Evolutionary conservation across 371 early-diverging fungal genomes (phyloP).

Genomic region (Cladochytrium tenue): DNA sequence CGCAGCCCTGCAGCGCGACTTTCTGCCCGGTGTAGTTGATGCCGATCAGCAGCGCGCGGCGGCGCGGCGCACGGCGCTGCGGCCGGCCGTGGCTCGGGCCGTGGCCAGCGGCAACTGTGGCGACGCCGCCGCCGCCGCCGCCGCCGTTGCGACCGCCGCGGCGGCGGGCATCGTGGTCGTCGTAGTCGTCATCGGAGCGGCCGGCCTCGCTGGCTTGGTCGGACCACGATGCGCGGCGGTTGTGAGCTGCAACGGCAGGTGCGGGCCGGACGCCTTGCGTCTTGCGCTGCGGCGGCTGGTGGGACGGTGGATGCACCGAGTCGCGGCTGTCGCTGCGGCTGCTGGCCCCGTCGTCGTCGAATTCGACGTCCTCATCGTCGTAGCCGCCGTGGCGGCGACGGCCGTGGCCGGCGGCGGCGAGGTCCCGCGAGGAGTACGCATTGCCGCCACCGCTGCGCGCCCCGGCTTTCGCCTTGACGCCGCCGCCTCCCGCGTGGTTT

Average conservation of each 20-base stretch:
- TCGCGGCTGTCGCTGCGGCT: too few relatives aligned
- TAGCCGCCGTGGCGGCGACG: too few relatives aligned
- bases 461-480: neutral
- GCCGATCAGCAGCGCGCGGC: slow-evolving; percentile 56
- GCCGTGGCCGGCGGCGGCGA: too few relatives aligned
- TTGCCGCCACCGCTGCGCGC: neutral
- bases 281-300: neutral
- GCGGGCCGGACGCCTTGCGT: neutral
- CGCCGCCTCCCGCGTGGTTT: neutral
- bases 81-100: neutral
- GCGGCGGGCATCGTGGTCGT: neutral
- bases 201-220: neutral
- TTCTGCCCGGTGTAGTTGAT: slow-evolving; percentile 83
- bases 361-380: neutral
- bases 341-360: neutral
- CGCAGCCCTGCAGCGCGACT: slow-evolving; percentile 62
- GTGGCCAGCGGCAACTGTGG: neutral
- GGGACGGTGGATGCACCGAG: too few relatives aligned
- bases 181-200: neutral
- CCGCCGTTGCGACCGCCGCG: neutral
- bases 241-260: neutral
- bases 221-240: neutral
- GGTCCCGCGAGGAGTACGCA: too few relatives aligned
- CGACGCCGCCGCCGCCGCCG: neutral
- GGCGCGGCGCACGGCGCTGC: slow-evolving; percentile 8